Evolutionary conservation across 176 grass and related monocot genomes (phyloP), one percentile per base, ranked within the genome.

Genomic region (Aegilops bicornis): DNA sequence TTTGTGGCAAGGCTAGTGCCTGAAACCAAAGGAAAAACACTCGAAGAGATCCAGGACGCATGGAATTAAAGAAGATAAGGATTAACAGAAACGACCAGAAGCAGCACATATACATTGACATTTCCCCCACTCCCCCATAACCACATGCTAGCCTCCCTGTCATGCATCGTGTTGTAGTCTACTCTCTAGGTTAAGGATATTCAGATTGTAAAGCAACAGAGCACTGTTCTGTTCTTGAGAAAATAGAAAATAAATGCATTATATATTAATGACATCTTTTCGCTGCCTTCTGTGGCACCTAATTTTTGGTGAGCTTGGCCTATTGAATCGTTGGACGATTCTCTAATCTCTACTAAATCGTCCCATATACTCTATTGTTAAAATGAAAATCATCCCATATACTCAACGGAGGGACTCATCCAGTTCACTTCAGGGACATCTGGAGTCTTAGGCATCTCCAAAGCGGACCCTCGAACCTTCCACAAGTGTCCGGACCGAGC

Each of bases 1-100:
- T 96, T 96, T 31, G 91, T 94, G 45, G 89, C 86, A 8, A 90
- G 33, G 47, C 65, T 90, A 15, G 94, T 96, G 27, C 94, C 94
- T 36, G 94, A 96, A 81, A 96, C 94, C 22, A 96, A 94, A 90
- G 94, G 94, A 56, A 87, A 82, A n/a, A 90, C 94, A 71, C 84
- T 94, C 5, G 94, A 96, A 87, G 89, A 96, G 85, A 96, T 96
- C 8, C 94, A 94, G 71, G 87, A 65, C 63, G 84, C 91, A 19
- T 70, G 92, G 16, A 91, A 86, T 35, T 81, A 69, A 27, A 64
- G 24, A 85, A 87, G 63, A 88, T 95, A 30, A 85, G 22, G 29
- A 87, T 36, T 11, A 35, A 15, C 3, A 17, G 37, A 73, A 71
- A 78, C 30, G 29, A 23, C 52, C 20, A 24, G 31, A 7, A 11